phyloP scores from a whole-genome alignment of 495 filamentous ascomycete species.

The Penicillium canariense region DNA sequence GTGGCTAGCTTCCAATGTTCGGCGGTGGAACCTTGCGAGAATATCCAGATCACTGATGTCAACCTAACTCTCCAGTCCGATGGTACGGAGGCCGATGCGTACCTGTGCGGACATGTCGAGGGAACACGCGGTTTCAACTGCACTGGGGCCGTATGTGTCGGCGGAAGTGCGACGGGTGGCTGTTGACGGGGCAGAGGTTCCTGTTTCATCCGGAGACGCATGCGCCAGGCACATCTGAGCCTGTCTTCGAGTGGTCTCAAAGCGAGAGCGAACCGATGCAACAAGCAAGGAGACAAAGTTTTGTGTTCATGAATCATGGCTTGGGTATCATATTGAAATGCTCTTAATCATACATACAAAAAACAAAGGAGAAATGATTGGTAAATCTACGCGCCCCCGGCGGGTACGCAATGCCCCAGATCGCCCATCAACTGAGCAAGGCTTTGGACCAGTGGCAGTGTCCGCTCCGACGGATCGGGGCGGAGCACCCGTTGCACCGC shows the following conservation, averaged over 20 bases:
- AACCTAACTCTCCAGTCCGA: constrained; percentile 22
- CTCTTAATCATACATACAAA: constrained; percentile 3
- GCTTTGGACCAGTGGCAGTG: constrained; percentile 52
- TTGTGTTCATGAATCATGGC: constrained; percentile 5
- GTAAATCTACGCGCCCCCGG: neutral
- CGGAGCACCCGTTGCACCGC: constrained; percentile 24
- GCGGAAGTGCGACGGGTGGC: constrained; percentile 30
- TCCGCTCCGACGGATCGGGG: constrained; percentile 25
- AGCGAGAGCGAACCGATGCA: too few species aligned
- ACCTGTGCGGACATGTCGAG: constrained; percentile 37
- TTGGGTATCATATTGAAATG: constrained; percentile 11
- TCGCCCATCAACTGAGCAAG: constrained; percentile 54
- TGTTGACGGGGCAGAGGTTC: constrained; percentile 14
- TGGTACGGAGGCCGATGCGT: constrained; percentile 23
- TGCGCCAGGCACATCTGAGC: too few species aligned
- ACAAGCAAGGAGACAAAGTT: too few species aligned
- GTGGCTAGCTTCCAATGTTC: constrained; percentile 38
- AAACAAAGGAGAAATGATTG: neutral
- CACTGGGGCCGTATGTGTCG: constrained; percentile 32
- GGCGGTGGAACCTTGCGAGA: constrained; percentile 32
- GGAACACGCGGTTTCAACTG: constrained; percentile 33
- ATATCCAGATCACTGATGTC: constrained; percentile 25
- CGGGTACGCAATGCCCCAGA: constrained; percentile 34
- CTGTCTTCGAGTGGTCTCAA: too few species aligned
- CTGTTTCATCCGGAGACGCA: neutral